Conservation (phyloP, 306 rosid species). For the Vicia faba region DNA sequence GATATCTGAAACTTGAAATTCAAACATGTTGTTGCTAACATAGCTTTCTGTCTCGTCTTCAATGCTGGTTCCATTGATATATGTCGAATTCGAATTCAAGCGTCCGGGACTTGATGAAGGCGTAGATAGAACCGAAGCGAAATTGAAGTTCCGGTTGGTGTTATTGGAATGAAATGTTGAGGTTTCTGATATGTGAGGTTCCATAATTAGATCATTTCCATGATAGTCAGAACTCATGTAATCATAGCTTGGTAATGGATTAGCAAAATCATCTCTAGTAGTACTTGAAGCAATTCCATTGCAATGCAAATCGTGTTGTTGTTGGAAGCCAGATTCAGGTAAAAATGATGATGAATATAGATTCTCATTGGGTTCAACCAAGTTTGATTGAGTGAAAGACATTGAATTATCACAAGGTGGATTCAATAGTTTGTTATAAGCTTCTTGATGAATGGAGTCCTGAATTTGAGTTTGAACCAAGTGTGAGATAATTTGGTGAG, state of each 20-base stretch:
- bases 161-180: slow-evolving; percentile 47
- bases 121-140: slow-evolving; percentile 65
- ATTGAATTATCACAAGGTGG: slow-evolving; percentile 19
- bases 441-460: not conserved
- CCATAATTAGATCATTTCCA: slow-evolving; percentile 2
- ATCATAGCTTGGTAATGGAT: slow-evolving; percentile 39
- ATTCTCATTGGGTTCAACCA: slow-evolving; percentile 44
- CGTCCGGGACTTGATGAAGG: slow-evolving; percentile 70
- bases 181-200: slow-evolving; percentile 42
- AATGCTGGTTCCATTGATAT: slow-evolving; percentile 37
- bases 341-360: slow-evolving; percentile 42
- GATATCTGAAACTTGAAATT: slow-evolving; percentile 54
- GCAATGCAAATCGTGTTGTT: no score
- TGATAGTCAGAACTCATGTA: slow-evolving; percentile 9
- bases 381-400: slow-evolving; percentile 25
- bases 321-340: slow-evolving; percentile 43
- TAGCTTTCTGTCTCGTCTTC: slow-evolving; percentile 87
- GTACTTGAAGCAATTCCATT: no score
- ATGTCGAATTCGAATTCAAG: slow-evolving; percentile 65
- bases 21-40: slow-evolving; percentile 64
- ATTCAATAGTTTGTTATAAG: not conserved
- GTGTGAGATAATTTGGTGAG: slow-evolving; percentile 22
- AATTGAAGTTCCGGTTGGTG: slow-evolving; percentile 50
- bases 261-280: slow-evolving; percentile 34
- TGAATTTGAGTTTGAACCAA: not conserved